A percentile compares a stretch with the other conserved stretches of the same genome.
These are phyloP conservation scores for Nematocida sp. DNA, from an alignment of 371 early-diverging fungal genomes.

Conservation along the genomic window DNA sequence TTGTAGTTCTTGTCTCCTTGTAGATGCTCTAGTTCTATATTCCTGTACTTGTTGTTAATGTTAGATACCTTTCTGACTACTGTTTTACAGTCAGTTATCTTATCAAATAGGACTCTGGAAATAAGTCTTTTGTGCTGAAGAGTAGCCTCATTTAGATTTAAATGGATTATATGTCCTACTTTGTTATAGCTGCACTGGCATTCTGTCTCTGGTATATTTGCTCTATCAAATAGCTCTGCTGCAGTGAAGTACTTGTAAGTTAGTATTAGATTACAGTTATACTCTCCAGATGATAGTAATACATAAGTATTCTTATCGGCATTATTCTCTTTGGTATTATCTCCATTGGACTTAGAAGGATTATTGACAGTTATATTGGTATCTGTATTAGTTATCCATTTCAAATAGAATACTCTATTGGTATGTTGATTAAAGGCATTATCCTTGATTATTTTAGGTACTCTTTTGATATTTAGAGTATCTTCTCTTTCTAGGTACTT, in stretches of 20 bases:
- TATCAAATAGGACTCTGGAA: slow-evolving; percentile 57
- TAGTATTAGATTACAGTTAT: slow-evolving; percentile 9
- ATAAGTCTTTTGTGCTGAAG: slow-evolving; percentile 59
- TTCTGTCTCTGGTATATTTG: slow-evolving; percentile 30
- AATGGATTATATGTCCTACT: slow-evolving; percentile 63
- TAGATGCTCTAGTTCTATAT: slow-evolving; percentile 61
- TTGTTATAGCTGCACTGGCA: slow-evolving; percentile 57
- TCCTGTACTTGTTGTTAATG: slow-evolving; percentile 57
- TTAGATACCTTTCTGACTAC: slow-evolving; percentile 62
- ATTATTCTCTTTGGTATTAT: neutral
- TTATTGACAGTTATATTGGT: neutral
- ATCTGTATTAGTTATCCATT: neutral
- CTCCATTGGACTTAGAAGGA: neutral
- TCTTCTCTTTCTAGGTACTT: neutral
- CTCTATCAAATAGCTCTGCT: slow-evolving; percentile 39
- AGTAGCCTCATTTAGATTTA: slow-evolving; percentile 61
- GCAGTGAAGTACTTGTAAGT: slow-evolving; percentile 51
- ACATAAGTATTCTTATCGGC: neutral
- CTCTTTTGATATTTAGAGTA: slow-evolving; percentile 1
- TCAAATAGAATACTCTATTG: neutral
- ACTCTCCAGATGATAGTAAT: neutral
- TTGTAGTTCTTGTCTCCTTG: slow-evolving; percentile 52
- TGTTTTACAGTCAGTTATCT: slow-evolving; percentile 57
- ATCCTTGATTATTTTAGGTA: slow-evolving; percentile 19
- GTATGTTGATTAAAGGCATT: neutral